Evolutionary conservation across 164 flowering plant species (phyloP), one percentile per base, ranked within the genome.

Genomic region (Macadamia integrifolia): DNA sequence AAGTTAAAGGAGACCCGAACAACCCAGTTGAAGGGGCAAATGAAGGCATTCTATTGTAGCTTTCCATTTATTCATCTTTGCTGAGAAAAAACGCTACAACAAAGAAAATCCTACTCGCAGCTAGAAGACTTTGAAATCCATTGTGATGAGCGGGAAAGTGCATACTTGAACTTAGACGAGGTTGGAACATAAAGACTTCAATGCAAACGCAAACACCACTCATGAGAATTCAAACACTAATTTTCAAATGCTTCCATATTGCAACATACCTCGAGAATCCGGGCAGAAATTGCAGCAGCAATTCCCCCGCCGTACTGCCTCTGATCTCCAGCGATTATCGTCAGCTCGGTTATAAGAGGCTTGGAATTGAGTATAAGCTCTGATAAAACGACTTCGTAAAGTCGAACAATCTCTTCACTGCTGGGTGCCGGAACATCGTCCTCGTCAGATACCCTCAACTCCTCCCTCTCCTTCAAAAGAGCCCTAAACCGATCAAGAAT

Each of bases 331-430:
- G 99, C 98, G 30, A 95, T 89, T 29, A 95, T 88, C 13, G 99
- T 92, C 49, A 95, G 89, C 69, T 95, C 98, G 1, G 98, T 95
- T 62, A 95, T 95, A 48, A 92, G 80, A 6, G 99, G 99, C 81
- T 95, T 95, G 64, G 93, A 92, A 81, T 95, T 95, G 74, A 83
- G 75, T 1, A 84, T 83, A 44, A 95, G 83, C 40, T 92, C 96
- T 23, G 84, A 76, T 17, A 95, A 61, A 29, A 88, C 67, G 9
- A 76, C 59, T 76, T 90, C 95, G 70, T 95, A 95, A 35, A 88
- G 29, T 62, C 83, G 71, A 17, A 92, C 97, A 42, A 92, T 70
- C 61, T 88, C 99, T 29, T 85, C 93, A 9, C 70, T 68, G 23
- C 73, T 65, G 18, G 78, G 72, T 28, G 69, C 66, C 31, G 84